Percentiles rank a stretch among this genome's conserved stretches.
Evolutionary conservation across 192 early-diverging fungal species (phyloP).

Genomic region (Podila minutissima): DNA sequence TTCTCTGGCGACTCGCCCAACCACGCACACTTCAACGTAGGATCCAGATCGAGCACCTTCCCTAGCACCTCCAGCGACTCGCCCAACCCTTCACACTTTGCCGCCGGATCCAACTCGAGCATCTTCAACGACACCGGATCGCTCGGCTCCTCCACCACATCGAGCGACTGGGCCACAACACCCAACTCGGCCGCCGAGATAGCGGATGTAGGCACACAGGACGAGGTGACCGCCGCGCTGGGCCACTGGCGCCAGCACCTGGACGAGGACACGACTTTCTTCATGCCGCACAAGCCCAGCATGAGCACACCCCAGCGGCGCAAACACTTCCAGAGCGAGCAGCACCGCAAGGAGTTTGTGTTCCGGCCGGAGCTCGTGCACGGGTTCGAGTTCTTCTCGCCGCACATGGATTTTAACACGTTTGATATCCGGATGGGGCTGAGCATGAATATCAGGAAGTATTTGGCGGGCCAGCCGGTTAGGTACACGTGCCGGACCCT

Average conservation of each 20-base stretch:
- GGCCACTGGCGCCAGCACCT: slow-evolving; percentile 35
- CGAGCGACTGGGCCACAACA: slow-evolving; percentile 6
- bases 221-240: slow-evolving; percentile 12
- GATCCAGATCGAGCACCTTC: background rate
- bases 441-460: slow-evolving; percentile 40
- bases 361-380: slow-evolving; percentile 37
- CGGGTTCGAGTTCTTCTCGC: slow-evolving; percentile 52
- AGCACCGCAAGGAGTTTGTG: slow-evolving; percentile 23
- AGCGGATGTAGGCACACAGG: background rate
- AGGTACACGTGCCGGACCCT: slow-evolving; percentile 46
- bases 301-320: slow-evolving; percentile 41
- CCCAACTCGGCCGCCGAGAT: background rate
- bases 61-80: slow-evolving; percentile 5
- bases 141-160: slow-evolving; percentile 3
- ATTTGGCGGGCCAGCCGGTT: slow-evolving; percentile 43
- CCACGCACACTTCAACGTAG: slow-evolving; percentile 8
- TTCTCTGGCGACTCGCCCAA: slow-evolving; percentile 10
- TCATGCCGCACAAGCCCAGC: slow-evolving; percentile 14
- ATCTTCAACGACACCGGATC: background rate
- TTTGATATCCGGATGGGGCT: slow-evolving; percentile 40
- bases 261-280: slow-evolving; percentile 36
- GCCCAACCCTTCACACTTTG: slow-evolving; percentile 16
- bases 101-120: background rate
- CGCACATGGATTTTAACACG: slow-evolving; percentile 50
- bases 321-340: slow-evolving; percentile 37